Evolutionary conservation across 129 eudicot species (phyloP), one percentile per base, ranked within the genome.

Genomic region (Calendula officinalis): DNA sequence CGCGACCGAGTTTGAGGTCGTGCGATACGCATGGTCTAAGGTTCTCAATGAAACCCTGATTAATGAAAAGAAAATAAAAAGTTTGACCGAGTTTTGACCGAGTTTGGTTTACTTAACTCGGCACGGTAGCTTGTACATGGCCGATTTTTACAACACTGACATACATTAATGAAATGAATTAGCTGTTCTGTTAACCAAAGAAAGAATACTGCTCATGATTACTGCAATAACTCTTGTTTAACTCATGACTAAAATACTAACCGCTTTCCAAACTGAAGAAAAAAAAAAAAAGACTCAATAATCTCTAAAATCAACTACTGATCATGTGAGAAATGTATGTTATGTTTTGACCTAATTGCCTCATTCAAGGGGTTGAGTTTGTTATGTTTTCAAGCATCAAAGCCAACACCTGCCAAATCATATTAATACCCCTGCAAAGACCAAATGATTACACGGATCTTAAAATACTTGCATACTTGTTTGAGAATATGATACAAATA

Each of bases 321-420:
- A 14, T 3, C 14, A 8, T 8, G 6, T 6, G 15, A 60, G 17
- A 40, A 61, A 6, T 44, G 47, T 36, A 64, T 64, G 69, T 22
- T 22, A 22, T 22, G 30, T 33, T 57, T 52, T 53, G 48, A 12
- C 12, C 46, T 52, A 4, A 2, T 10, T 50, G 62, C 48, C 58
- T 32, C 41, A 36, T 53, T 46, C 42, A 63, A 6, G 35, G 44
- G 35, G 50, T 44, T 15, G 32, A 10, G 39, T 53, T 62, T 53
- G 40, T 34, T 56, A 36, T 52, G 44, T 62, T 40, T 53, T 43
- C 65, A 43, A 72, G 64, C 58, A 72, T 72, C 75, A 48, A 58
- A 22, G 27, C 9, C 35, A 22, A 60, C 61, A 56, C 35, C 15
- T 9, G 17, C 36, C 45, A 47, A 35, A 36, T 43, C 34, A 8